phyloP scores from a whole-genome alignment of 768 basidiomycete genomes.

The Calocera cornea region DNA sequence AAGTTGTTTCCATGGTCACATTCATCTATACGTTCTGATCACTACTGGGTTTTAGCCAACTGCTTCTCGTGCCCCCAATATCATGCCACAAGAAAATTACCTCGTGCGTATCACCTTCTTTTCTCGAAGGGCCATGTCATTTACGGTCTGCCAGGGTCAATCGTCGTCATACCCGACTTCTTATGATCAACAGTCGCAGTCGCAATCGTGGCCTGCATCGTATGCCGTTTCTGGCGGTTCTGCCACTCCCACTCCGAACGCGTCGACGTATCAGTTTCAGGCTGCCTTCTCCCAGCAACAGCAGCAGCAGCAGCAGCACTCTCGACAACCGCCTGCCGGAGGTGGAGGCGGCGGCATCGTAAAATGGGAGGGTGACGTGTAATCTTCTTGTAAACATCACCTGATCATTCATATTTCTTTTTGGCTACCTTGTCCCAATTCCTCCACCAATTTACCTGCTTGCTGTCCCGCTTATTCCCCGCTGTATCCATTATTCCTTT shows the following conservation, averaged over 20 bases:
- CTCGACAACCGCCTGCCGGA: background rate
- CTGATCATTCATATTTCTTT: background rate
- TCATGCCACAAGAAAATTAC: background rate
- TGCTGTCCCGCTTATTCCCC: background rate
- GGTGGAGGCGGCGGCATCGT: slow-evolving; percentile 1
- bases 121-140: background rate
- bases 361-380: background rate
- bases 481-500: background rate
- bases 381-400: background rate
- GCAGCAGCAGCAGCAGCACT: background rate
- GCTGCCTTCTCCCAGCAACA: background rate
- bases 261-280: slow-evolving; percentile 1
- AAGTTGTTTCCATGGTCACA: background rate
- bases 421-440: background rate
- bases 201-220: background rate
- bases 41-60: background rate
- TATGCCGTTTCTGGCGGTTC: background rate
- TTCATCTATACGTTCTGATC: background rate
- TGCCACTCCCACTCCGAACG: background rate
- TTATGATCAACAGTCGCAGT: background rate
- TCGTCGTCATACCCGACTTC: background rate
- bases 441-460: background rate
- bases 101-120: background rate
- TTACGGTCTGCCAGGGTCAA: background rate
- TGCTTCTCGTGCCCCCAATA: background rate